Conservation (phyloP, 306 rosid genomes). For the Cicer yamashitae region DNA sequence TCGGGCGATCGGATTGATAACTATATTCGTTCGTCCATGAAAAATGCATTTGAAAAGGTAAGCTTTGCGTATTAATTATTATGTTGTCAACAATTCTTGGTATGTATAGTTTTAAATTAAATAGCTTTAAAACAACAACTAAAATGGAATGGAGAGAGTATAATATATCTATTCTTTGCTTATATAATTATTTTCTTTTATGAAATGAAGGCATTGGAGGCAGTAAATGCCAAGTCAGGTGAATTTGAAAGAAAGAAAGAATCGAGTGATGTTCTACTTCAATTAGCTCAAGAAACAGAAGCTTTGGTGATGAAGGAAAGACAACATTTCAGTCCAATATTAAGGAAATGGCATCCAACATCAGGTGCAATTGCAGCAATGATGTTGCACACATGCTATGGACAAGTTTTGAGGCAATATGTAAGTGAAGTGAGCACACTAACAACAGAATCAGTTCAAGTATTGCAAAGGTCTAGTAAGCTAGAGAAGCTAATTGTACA, state of each 20-base stretch:
- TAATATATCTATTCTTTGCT: no score
- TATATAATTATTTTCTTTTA: background rate
- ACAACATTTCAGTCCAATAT: slow-evolving; percentile 71
- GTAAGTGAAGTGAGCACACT: slow-evolving; percentile 55
- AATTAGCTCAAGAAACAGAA: slow-evolving; percentile 76
- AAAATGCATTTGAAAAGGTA: slow-evolving; percentile 73
- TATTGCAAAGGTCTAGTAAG: slow-evolving; percentile 71
- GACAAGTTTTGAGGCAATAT: slow-evolving; percentile 68
- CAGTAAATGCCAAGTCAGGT: slow-evolving; percentile 47
- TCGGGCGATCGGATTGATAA: slow-evolving; percentile 64
- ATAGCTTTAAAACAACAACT: no score
- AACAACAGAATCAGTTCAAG: slow-evolving; percentile 65
- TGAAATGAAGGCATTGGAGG: slow-evolving; percentile 57
- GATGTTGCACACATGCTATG: slow-evolving; percentile 73
- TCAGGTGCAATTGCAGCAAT: slow-evolving; percentile 81
- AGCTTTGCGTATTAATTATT: slow-evolving; percentile 49
- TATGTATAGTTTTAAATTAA: no score
- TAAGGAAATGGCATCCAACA: slow-evolving; percentile 80
- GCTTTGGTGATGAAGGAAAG: slow-evolving; percentile 72
- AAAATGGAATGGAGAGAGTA: no score
- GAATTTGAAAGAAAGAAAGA: slow-evolving; percentile 52
- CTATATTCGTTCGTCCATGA: slow-evolving; percentile 74
- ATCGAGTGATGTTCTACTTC: slow-evolving; percentile 56
- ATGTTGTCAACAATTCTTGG: no score
- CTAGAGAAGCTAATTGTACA: slow-evolving; percentile 79